These are phyloP conservation scores for Sclerotinia trifoliorum DNA, from an alignment of 2,329 filamentous ascomycete genomes.

Conservation along the genomic window DNA sequence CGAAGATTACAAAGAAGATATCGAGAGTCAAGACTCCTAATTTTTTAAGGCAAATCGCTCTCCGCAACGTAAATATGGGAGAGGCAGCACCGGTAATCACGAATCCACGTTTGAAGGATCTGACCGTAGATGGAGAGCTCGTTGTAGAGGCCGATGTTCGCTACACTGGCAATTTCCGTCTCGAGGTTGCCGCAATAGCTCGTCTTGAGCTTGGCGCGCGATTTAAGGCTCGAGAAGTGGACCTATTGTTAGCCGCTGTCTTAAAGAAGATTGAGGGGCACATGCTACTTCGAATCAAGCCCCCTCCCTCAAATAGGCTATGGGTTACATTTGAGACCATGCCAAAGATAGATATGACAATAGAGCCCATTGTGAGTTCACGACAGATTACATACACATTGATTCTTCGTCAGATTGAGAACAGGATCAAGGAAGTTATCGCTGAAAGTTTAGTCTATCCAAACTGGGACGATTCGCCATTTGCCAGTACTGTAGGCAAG, in stretches of 20 bases:
- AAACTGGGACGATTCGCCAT: constrained; percentile 95
- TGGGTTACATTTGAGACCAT: constrained; percentile 95
- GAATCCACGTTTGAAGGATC: constrained; percentile 81
- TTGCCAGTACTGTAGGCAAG: constrained; percentile 77
- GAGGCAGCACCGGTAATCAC: constrained; percentile 85
- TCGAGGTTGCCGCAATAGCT: constrained; percentile 90
- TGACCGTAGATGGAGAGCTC: constrained; percentile 89
- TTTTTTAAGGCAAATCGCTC: constrained; percentile 81
- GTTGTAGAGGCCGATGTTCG: constrained; percentile 82
- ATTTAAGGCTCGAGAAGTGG: constrained; percentile 88
- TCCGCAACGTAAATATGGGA: constrained; percentile 81
- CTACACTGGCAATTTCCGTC: constrained; percentile 83
- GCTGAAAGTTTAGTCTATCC: constrained; percentile 88
- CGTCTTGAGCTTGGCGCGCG: constrained; percentile 85
- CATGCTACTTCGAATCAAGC: constrained; percentile 81
- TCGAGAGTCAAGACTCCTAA: constrained; percentile 87
- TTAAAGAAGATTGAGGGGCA: constrained; percentile 85
- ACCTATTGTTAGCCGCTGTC: constrained; percentile 81
- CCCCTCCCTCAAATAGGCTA: constrained; percentile 90
- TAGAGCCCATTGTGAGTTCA: constrained; percentile 92
- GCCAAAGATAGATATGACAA: constrained; percentile 90
- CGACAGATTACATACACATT: constrained; percentile 93
- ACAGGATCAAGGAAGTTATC: constrained; percentile 88
- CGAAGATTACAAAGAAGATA: constrained; percentile 95
- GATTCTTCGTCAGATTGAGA: constrained; percentile 91